These are phyloP conservation scores for Dacryopinax primogenitus DNA, from an alignment of 768 basidiomycete species.

Conservation along the genomic window DNA sequence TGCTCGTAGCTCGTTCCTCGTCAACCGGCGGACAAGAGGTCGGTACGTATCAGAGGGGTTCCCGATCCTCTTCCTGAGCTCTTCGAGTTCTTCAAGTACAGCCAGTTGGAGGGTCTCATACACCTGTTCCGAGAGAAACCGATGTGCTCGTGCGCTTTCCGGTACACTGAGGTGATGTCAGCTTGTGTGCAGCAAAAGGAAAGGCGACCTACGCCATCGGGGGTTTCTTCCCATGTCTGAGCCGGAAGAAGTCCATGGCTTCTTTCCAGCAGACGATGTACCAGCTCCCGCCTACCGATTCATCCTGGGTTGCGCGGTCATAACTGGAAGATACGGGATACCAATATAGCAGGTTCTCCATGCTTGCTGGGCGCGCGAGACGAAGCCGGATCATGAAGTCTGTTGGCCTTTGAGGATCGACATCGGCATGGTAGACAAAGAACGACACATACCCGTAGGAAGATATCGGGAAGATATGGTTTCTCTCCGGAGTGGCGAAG, in stretches of 20 bases:
- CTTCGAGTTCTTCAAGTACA: conserved; percentile 59
- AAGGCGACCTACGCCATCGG: conserved; percentile 1
- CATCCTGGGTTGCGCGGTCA: conserved; percentile 46
- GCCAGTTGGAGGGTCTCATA: conserved; percentile 56
- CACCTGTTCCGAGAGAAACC: conserved; percentile 31
- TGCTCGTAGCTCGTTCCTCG: conserved; percentile 44
- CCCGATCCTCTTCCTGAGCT: conserved; percentile 39
- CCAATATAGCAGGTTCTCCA: conserved; percentile 17
- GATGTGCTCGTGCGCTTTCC: not conserved
- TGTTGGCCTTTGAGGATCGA: conserved; percentile 22
- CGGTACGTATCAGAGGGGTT: conserved; percentile 13
- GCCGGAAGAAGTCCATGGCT: conserved; percentile 31
- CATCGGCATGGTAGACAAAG: conserved; percentile 14
- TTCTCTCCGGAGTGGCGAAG: conserved; percentile 50
- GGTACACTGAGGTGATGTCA: not conserved
- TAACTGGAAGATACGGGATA: conserved; percentile 20
- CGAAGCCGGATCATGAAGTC: conserved; percentile 57
- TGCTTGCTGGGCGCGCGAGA: conserved; percentile 10
- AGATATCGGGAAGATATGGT: conserved; percentile 37
- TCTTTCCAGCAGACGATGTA: conserved; percentile 53
- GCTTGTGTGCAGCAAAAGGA: conserved; percentile 3
- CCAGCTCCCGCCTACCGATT: conserved; percentile 41
- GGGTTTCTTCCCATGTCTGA: conserved; percentile 25
- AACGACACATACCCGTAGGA: conserved; percentile 40
- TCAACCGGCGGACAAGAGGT: conserved; percentile 47